These are phyloP conservation scores for Neurospora terricola DNA, from an alignment of 495 filamentous ascomycete genomes.

Conservation along the genomic window DNA sequence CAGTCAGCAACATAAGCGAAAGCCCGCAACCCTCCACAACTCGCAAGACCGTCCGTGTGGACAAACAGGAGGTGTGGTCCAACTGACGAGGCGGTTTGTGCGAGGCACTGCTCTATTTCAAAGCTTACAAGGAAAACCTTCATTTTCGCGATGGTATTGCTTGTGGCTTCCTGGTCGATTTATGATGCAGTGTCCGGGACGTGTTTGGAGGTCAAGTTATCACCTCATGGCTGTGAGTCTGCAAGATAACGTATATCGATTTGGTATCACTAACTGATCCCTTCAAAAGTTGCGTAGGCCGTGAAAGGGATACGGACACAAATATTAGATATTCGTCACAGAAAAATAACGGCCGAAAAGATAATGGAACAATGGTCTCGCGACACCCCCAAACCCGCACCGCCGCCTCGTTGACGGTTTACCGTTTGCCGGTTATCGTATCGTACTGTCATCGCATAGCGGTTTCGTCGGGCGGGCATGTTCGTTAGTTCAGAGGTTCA, in stretches of 20 bases:
- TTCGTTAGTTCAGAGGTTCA: too few relatives aligned
- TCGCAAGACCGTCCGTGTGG: background rate
- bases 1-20: background rate
- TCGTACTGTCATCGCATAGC: too few relatives aligned
- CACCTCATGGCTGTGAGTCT: slow-evolving; percentile 54
- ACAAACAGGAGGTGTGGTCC: slow-evolving; percentile 39
- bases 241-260: background rate
- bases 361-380: background rate
- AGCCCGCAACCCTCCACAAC: background rate
- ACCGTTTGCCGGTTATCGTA: too few relatives aligned
- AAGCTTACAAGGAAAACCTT: slow-evolving; percentile 48
- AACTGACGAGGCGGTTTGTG: slow-evolving; percentile 52
- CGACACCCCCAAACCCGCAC: too few relatives aligned
- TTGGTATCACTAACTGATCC: background rate
- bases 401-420: too few relatives aligned
- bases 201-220: slow-evolving; percentile 55
- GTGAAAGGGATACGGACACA: slow-evolving; percentile 24
- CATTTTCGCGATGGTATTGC: slow-evolving; percentile 39
- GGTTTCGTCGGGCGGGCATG: too few relatives aligned
- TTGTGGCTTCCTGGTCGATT: slow-evolving; percentile 54
- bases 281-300: slow-evolving; percentile 40
- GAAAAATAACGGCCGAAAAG: background rate
- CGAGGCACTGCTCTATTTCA: slow-evolving; percentile 60
- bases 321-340: too few relatives aligned
- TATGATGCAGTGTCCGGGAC: slow-evolving; percentile 43